Evolutionary conservation across 1,284 basidiomycete genomes (phyloP), one percentile per base, ranked within the genome.

Genomic region (Cryptococcus sp.): DNA sequence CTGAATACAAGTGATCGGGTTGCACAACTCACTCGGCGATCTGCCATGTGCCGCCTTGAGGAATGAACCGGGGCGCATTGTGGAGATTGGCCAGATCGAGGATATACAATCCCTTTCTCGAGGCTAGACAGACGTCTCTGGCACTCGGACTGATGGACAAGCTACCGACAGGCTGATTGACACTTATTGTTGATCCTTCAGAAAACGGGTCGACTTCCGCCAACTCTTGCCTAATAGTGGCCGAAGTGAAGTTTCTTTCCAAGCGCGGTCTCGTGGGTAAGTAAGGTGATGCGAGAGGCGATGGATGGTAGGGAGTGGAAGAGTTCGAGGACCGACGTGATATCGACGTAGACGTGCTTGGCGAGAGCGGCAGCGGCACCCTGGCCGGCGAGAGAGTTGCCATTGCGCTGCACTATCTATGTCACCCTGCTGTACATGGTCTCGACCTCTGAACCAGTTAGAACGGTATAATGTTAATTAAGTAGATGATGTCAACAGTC

Each of bases 1-100:
- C 13, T 13, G 29, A 10, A 5, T 34, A 34, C 29, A 13, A 13
- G 8, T 34, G 29, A 34, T 10, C 8, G 8, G 29, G 29, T 7
- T 34, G 29, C 29, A 10, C 55, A 49, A 59, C 79, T 68, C 55
- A 77, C 75, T 79, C 95, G 6, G 94, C 94, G 3, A 97, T 93
- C 69, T 96, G 92, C 92, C 94, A 98, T 10, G 90, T 92, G 3
- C 93, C 93, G 13, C 92, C 90, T 77, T 99, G 93, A 3, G 95
- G 93, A 11, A 98, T 83, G 70, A 92, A 97, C 46, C 95, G 85
- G 16, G 96, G 95, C 0, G 93, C 84, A 60, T 90, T 87, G 39
- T 91, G 83, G 0, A 93, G 90, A 25, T 89, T 86, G 60, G 93
- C 88, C 8, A 99, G 82, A 78, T 98, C 95, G 64, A 99, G 89